Evolutionary conservation across 148 eudicot species (phyloP), one percentile per base, ranked within the genome.

Genomic region (Vaccinium corymbosum): DNA sequence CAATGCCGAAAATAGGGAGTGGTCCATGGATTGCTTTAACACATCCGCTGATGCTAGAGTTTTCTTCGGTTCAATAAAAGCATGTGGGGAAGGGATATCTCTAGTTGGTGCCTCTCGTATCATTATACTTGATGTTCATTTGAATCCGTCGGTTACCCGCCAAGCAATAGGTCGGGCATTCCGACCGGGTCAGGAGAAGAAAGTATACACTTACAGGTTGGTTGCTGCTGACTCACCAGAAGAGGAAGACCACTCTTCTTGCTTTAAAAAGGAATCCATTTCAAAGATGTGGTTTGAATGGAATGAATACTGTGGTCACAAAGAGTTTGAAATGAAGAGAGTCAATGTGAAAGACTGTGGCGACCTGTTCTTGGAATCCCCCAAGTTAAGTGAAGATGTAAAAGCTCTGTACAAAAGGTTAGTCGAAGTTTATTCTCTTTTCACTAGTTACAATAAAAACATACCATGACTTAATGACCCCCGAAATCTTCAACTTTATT

Each of bases 121-220:
- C n/a, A 92, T 96, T 3, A 92, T 96, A 57, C 72, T 96, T 49
- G 99, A 96, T 78, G 93, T 94, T 25, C 99, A 91, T 71, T 59
- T 94, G 48, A 96, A 96, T 81, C 95, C 98, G 1, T 96, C 99
- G 0, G 98, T 96, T 0, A 92, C 99, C 19, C 97, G 98, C 81
- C 99, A 96, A 89, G 99, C 99, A 38, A 88, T 96, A 61, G 99
- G 99, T 6, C 97, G 98, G 46, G 99, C 99, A 16, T 96, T 94
- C 83, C 89, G 98, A 64, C 99, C 99, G 10, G 97, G 98, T 42
- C 99, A 96, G 85, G 88, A 46, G 82, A 93, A 87, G 88, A 96
- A 93, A 82, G 98, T 96, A 2, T 90, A 83, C 70, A 81, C 89
- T 0, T 96, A 96, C 52, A 79, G 98, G 72, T 83, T 96, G 86